phyloP scores from a whole-genome alignment of 768 basidiomycete species.

The Phlebiopsis flavidoalba region DNA sequence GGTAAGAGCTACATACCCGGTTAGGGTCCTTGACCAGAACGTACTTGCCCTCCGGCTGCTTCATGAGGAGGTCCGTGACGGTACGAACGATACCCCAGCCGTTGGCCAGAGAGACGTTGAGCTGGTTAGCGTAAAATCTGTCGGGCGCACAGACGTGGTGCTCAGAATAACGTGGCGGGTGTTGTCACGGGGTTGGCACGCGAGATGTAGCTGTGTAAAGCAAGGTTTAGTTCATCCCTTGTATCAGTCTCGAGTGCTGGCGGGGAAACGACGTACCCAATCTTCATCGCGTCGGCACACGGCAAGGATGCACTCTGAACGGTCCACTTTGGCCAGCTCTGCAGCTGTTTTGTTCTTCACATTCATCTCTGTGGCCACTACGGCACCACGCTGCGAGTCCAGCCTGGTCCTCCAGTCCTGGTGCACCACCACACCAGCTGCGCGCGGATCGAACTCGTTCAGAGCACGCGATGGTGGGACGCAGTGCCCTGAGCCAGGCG shows the following conservation, averaged over 20 bases:
- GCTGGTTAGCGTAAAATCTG: conserved; percentile 91
- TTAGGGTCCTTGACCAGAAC: conserved; percentile 97
- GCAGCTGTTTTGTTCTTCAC: conserved; percentile 99
- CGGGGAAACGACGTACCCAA: conserved; percentile 70
- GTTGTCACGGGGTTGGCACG: conserved; percentile 93
- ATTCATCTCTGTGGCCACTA: conserved; percentile 99
- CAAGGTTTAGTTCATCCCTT: not conserved
- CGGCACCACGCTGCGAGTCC: conserved; percentile 94
- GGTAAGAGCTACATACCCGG: conserved; percentile 54
- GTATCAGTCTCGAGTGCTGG: too few relatives aligned
- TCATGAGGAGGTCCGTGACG: conserved; percentile 90
- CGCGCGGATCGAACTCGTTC: conserved; percentile 93
- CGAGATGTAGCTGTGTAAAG: conserved; percentile 75
- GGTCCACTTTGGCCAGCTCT: conserved; percentile 97
- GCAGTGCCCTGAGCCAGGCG: conserved; percentile 68
- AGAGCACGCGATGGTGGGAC: conserved; percentile 92
- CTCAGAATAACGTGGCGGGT: conserved; percentile 94
- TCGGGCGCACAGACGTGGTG: conserved; percentile 90
- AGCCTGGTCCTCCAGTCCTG: conserved; percentile 99
- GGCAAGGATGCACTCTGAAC: conserved; percentile 91
- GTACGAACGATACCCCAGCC: conserved; percentile 99
- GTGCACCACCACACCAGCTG: conserved; percentile 88
- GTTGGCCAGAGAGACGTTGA: conserved; percentile 91
- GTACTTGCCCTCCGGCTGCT: conserved; percentile 97
- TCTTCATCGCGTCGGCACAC: conserved; percentile 96